Evolutionary conservation across 257 asterid species (phyloP).

Genomic region (Phtheirospermum japonicum): DNA sequence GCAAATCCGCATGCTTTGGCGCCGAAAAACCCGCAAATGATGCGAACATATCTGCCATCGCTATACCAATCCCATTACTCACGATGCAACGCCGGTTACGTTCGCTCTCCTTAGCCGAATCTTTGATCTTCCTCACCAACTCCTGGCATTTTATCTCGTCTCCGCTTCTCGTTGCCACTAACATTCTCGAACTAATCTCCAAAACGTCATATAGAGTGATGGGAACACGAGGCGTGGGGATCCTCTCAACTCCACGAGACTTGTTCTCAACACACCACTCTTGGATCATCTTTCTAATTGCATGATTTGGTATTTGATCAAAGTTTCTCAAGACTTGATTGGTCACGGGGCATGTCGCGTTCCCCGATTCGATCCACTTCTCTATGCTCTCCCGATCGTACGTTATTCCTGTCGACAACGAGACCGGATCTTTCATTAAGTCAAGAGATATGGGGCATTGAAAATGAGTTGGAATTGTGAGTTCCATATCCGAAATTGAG

Average conservation of each 20-base stretch:
- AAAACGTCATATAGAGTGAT: constrained; percentile 41
- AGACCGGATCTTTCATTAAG: constrained; percentile 67
- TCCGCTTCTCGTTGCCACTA: constrained; percentile 27
- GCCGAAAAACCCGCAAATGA: constrained; percentile 35
- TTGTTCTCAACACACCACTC: constrained; percentile 83
- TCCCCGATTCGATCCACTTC: constrained; percentile 52
- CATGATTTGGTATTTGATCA: constrained; percentile 67
- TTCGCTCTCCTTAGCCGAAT: constrained; percentile 61
- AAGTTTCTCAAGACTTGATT: constrained; percentile 42
- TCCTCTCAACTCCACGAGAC: constrained; percentile 69
- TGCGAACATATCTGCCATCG: constrained; percentile 44
- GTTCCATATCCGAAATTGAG: constrained; percentile 29
- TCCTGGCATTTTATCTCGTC: constrained; percentile 43
- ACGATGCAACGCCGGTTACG: constrained; percentile 56
- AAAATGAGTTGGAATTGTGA: constrained; percentile 46
- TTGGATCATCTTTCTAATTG: constrained; percentile 75
- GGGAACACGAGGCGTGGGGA: constrained; percentile 84
- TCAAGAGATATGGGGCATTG: constrained; percentile 64
- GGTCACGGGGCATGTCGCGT: constrained; percentile 56
- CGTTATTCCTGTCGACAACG: constrained; percentile 60
- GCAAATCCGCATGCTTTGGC: constrained; percentile 29
- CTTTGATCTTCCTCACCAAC: constrained; percentile 43
- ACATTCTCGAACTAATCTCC: constrained; percentile 38
- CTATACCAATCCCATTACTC: constrained; percentile 48
- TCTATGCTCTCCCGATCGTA: constrained; percentile 69